Evolutionary conservation across 2,329 filamentous ascomycete genomes (phyloP), one percentile per base, ranked within the genome.

Genomic region (Torrubiella hemipterigena): DNA sequence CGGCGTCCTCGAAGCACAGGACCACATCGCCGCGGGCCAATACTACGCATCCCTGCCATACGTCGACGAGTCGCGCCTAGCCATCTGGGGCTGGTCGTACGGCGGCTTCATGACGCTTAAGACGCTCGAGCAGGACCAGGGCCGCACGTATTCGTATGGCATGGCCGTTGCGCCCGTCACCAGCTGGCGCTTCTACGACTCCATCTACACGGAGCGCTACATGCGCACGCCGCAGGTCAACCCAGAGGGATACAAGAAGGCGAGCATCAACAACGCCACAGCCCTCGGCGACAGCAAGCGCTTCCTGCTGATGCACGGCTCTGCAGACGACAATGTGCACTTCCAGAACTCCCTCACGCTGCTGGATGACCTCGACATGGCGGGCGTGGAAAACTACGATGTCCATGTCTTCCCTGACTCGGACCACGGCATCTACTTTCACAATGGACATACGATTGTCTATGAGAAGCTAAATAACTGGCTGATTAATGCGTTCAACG

Each of bases 131-230:
- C 71, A 75, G 38, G 91, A 98, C 51, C 89, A 75, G 7, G 91
- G 93, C 5, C 54, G 74, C 49, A 96, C 87, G 0, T 98, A 95
- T 62, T 78, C 78, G 41, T 98, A 98, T 53, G 93, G 91, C 44
- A 94, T 98, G 82, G 86, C 93, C 6, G 93, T 98, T 31, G 91
- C 91, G 2, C 91, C 91, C 13, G 91, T 98, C n/a, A 96, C 89
- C 0, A 87, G 98, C 56, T 98, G 91, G 91, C 72, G 81, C 35
- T 94, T 81, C 58, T 98, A 98, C 58, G 83, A 95, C 58, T 83
- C 77, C 36, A 78, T 95, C 46, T 95, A 95, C 61, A 93, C 87
- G 0, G 87, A 95, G 58, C 77, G 91, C 21, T 98, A 96, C 59
- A 98, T 98, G 93, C 81, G 87, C 49, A 94, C 79, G 1, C 91